Percentiles rank a stretch among this genome's conserved stretches.
These are phyloP conservation scores for Pilaira anomala DNA, from an alignment of 192 early-diverging fungal genomes.

Conservation along the genomic window DNA sequence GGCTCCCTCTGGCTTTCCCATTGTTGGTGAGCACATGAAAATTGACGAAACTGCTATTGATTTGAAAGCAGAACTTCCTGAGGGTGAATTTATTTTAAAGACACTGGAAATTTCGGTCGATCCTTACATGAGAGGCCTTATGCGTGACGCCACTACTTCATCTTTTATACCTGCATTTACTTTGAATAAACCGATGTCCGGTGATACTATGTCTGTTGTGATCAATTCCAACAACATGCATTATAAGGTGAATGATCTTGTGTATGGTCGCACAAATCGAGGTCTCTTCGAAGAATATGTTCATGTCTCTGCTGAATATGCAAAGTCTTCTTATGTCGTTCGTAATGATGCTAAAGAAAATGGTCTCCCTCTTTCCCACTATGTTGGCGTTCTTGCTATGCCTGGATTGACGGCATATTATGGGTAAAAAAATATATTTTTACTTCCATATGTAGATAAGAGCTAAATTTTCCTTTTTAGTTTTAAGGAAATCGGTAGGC, in stretches of 20 bases:
- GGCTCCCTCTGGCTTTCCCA: constrained; percentile 30
- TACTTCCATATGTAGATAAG: too few species aligned
- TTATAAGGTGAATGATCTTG: constrained; percentile 58
- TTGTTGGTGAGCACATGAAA: constrained; percentile 45
- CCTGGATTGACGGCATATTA: constrained; percentile 76
- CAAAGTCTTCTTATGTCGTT: constrained; percentile 26
- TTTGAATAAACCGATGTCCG: constrained; percentile 57
- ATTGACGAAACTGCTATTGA: constrained; percentile 41
- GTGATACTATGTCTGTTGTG: constrained; percentile 64
- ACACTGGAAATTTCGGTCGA: constrained; percentile 67
- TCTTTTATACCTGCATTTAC: constrained; percentile 46
- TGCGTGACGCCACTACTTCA: constrained; percentile 43
- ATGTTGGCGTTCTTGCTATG: constrained; percentile 73
- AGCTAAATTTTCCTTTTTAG: too few species aligned
- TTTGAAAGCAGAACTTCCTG: constrained; percentile 39
- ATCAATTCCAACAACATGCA: constrained; percentile 56
- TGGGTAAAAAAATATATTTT: too few species aligned
- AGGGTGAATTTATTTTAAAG: constrained; percentile 55
- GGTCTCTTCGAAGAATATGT: constrained; percentile 61
- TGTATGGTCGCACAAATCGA: constrained; percentile 42
- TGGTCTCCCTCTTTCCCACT: constrained; percentile 53
- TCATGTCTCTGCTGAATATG: constrained; percentile 34
- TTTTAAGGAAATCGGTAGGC: constrained; percentile 58
- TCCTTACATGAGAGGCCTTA: constrained; percentile 74
- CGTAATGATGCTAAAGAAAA: constrained; percentile 39